Conservation (phyloP, 768 basidiomycete species). For the Boletellus ananiceps region DNA sequence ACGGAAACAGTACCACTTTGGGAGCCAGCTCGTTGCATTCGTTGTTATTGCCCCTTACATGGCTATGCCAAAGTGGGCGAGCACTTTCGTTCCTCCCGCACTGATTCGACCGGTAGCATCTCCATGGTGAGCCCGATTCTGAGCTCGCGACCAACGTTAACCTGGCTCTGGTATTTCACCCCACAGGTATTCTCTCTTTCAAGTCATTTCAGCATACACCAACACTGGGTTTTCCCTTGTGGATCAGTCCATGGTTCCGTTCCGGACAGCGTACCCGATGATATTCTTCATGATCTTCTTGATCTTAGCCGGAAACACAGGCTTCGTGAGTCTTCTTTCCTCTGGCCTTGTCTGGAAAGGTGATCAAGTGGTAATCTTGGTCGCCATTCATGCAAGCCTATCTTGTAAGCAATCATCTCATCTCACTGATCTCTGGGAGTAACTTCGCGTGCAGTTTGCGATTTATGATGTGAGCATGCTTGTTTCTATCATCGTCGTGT, state of each 20-base stretch:
- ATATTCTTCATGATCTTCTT: conserved; percentile 65
- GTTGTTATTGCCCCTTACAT: conserved; percentile 81
- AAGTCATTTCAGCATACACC: conserved; percentile 81
- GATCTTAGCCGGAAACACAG: conserved; percentile 90
- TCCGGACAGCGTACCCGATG: conserved; percentile 82
- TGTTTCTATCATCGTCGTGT: neutral
- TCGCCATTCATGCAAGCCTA: conserved; percentile 48
- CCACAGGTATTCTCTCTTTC: conserved; percentile 77
- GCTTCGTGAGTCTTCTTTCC: conserved; percentile 63
- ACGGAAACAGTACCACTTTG: conserved; percentile 66
- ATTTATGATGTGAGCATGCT: conserved; percentile 65
- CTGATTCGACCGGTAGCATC: conserved; percentile 52
- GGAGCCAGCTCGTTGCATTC: conserved; percentile 63
- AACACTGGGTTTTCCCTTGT: conserved; percentile 86
- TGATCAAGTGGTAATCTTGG: neutral
- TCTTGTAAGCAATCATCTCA: conserved; percentile 59
- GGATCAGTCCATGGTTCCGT: conserved; percentile 90
- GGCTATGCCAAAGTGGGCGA: conserved; percentile 51
- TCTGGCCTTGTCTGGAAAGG: neutral
- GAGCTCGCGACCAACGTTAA: neutral
- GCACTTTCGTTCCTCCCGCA: conserved; percentile 55
- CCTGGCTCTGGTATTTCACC: neutral
- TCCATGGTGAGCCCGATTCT: conserved; percentile 50
- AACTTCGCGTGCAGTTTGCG: conserved; percentile 52
- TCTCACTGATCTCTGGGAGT: neutral